Evolutionary conservation across 176 grass and related monocot species (phyloP).

Genomic region (Leersia perrieri): DNA sequence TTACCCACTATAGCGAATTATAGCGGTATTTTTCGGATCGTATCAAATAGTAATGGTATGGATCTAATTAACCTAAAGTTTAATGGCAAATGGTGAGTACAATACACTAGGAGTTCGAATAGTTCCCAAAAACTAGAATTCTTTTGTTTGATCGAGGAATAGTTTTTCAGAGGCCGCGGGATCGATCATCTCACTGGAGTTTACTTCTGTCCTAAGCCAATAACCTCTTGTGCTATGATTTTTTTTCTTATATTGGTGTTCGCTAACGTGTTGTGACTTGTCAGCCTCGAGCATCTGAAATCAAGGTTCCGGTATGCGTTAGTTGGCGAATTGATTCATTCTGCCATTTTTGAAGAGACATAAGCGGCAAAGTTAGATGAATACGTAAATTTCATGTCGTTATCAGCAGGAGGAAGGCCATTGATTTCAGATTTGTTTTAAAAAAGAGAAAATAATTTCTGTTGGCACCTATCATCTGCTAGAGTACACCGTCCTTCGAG

Average conservation of each 20-base stretch:
- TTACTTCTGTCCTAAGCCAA: constrained; percentile 15
- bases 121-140: not conserved
- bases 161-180: not conserved
- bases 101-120: constrained; percentile 4
- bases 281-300: not conserved
- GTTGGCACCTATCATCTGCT: not conserved
- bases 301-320: not conserved
- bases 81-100: not conserved
- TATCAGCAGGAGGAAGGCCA: not conserved
- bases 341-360: constrained; percentile 8
- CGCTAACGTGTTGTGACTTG: not conserved
- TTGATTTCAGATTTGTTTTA: not conserved
- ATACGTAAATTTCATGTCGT: constrained; percentile 17
- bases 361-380: constrained; percentile 25
- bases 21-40: too few species aligned
- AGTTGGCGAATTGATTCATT: not conserved
- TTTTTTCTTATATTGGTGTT: not conserved
- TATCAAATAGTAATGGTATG: too few species aligned
- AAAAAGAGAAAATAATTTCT: not conserved
- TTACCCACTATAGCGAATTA: too few species aligned
- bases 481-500: too few species aligned
- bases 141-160: constrained; percentile 21
- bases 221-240: not conserved
- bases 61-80: too few species aligned
- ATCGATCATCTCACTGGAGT: constrained; percentile 19